Evolutionary conservation across 805 yeast species (phyloP).

Genomic region (Teunomyces funiuensis): DNA sequence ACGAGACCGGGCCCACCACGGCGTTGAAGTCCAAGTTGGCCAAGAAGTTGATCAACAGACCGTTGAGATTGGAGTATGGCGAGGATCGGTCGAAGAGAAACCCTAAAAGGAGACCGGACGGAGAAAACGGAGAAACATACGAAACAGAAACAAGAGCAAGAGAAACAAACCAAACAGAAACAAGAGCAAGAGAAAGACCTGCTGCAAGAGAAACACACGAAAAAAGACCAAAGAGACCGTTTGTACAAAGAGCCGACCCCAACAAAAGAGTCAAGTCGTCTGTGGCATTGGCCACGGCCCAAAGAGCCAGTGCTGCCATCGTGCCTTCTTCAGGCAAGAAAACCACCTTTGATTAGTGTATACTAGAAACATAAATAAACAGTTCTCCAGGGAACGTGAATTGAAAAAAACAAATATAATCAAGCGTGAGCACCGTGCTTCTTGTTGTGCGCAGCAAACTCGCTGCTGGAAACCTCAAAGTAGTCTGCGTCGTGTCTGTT

Average conservation of each 20-base stretch:
- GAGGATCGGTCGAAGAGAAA: constrained; percentile 86
- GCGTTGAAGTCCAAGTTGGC: constrained; percentile 76
- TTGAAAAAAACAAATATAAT: constrained; percentile 1
- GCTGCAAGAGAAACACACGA: constrained; percentile 3
- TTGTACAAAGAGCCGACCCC: constrained; percentile 19
- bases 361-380: constrained; percentile 4
- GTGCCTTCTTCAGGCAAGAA: constrained; percentile 91
- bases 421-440: neutral
- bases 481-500: constrained; percentile 51
- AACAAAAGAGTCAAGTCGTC: constrained; percentile 69
- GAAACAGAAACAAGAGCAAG: constrained; percentile 13
- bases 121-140: constrained; percentile 5
- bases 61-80: constrained; percentile 85
- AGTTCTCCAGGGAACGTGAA: constrained; percentile 3
- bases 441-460: constrained; percentile 12
- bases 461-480: constrained; percentile 31
- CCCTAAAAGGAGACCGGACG: constrained; percentile 38
- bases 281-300: constrained; percentile 83
- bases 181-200: constrained; percentile 11
- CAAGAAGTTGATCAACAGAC: constrained; percentile 67
- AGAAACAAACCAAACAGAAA: constrained; percentile 19
- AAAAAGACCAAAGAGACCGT: constrained; percentile 14
- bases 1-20: constrained; percentile 75
- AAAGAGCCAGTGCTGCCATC: constrained; percentile 84
- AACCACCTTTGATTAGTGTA: constrained; percentile 56